Evolutionary conservation across 495 filamentous ascomycete genomes (phyloP), one percentile per base, ranked within the genome.

Genomic region (Xylaria acuta): DNA sequence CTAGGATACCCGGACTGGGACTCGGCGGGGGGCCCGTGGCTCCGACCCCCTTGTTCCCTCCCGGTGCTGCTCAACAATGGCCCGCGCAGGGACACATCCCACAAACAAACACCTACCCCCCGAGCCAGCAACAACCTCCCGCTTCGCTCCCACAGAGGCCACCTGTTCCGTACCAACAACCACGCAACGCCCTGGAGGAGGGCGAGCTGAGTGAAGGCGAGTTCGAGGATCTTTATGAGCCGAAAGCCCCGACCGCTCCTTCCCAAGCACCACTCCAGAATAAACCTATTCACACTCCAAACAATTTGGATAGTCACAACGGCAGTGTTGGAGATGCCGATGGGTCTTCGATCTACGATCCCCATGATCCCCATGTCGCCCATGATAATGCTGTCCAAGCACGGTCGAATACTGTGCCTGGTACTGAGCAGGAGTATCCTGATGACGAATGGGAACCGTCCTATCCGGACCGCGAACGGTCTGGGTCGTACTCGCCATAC

Each of bases 121-220:
- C 69, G 34, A 40, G 38, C 16, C 32, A 59, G 5, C 69, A 58
- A 20, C 66, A 49, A 7, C 36, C 32, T 14, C 65, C 72, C 40
- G 11, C 54, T 47, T 25, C 49, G 20, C 43, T 64, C 14, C 51
- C 74, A 3, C 67, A 70, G 30, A 54, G 74, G 69, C 53, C 67
- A 5, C 60, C 30, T 63, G 18, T 40, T 18, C 1, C 65, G 0
- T 27, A 53, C 8, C 66, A 54, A 58, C 54, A 63, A 67, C 68
- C 74, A 58, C 11, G 25, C 36, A 60, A 75, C 32, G 45, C 70
- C 25, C 84, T 87, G 41, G 92, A 96, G 72, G 92, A 95, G 75
- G 92, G 92, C 1, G 92, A 95, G 76, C 75, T 94, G 22, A 92
- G 90, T 73, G 92, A 94, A 71, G 86, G 84, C 0, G 90, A 90